Base-by-base conservation (phyloP, 208 protist genomes). In the Trichomonas gallinae region DNA sequence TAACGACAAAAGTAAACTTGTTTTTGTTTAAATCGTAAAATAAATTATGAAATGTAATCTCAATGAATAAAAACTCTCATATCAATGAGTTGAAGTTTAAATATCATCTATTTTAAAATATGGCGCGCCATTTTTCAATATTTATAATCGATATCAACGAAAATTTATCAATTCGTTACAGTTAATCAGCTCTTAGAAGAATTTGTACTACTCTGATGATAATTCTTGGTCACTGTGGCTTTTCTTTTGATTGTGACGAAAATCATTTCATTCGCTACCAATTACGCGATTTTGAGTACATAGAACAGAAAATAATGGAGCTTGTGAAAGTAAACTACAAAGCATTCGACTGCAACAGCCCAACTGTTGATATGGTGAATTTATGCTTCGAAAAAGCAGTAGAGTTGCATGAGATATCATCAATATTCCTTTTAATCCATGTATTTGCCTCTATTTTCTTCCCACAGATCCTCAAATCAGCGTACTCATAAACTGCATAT, bases 41-140 rank as follows among this genome's bases (percentile, higher is more conserved):
- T n/a, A n/a, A n/a, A n/a, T n/a, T n/a, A n/a, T n/a, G n/a, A n/a
- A n/a, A n/a, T n/a, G n/a, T n/a, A n/a, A n/a, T 93, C 38, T 93
- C 87, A 38, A 93, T 93, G 15, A 93, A 93, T 21, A 51, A 8
- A 4, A 17, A 48, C 1, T 44, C 48, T 93, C 45, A 93, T 15
- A 93, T 93, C 44, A 93, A 93, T 51, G 87, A 36, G 1, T 93
- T 93, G n/a, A 36, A 93, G 13, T 93, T 93, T 93, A 48, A 13
- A 11, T 15, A 26, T 17, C 42, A 51, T 48, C 87, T 44, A 34
- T 51, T 58, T 51, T 93, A 48, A 15, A 93, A 58, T n/a, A n/a
- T 93, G 40, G 44, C 10, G 87, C 87, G 11, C 3, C 23, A 17
- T 93, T 58, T 93, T 93, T 93, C 31, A 91, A 91, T 91, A 34